A percentile compares a stretch with the other conserved stretches of the same genome.
Conservation (phyloP, 345 rosid genomes). For the Chamaenerion angustifolium region DNA sequence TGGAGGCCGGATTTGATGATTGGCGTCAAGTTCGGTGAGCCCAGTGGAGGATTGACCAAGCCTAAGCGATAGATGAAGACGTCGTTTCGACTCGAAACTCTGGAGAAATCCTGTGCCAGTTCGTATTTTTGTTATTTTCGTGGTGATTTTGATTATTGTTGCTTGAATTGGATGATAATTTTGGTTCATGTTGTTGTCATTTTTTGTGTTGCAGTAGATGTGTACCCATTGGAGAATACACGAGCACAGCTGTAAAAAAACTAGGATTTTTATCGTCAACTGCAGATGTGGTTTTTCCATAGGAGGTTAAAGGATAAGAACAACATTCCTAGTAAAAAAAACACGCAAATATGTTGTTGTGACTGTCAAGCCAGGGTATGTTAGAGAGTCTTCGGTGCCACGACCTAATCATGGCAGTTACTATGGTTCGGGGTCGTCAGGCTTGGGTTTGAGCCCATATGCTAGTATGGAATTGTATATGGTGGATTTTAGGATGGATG, state of each 20-base stretch:
- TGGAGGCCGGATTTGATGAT: constrained; percentile 4
- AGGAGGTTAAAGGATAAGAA: constrained; percentile 90
- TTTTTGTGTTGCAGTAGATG: constrained; percentile 48
- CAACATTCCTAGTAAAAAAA: constrained; percentile 39
- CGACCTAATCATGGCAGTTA: constrained; percentile 42
- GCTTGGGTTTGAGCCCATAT: constrained; percentile 60
- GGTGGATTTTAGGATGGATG: constrained; percentile 22
- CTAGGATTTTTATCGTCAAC: constrained; percentile 84
- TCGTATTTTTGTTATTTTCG: no score
- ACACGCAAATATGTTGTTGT: constrained; percentile 21
- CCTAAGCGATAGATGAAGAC: constrained; percentile 99
- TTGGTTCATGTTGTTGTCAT: constrained; percentile 11
- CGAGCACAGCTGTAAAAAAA: constrained; percentile 56
- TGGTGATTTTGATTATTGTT: no score
- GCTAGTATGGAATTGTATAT: constrained; percentile 34
- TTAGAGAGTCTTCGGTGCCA: constrained; percentile 18
- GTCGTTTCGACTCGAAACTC: constrained; percentile 75
- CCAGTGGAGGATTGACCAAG: constrained; percentile 40
- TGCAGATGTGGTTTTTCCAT: constrained; percentile 99
- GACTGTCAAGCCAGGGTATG: constrained; percentile 25
- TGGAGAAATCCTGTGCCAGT: no score
- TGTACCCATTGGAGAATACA: constrained; percentile 66
- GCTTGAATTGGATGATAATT: no score
- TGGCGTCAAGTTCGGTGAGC: constrained; percentile 10
- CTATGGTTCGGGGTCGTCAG: constrained; percentile 54